Evolutionary conservation across 225 moss, liverwort and hornwort genomes (phyloP).

Genomic region (Pleurozium schreberi): DNA sequence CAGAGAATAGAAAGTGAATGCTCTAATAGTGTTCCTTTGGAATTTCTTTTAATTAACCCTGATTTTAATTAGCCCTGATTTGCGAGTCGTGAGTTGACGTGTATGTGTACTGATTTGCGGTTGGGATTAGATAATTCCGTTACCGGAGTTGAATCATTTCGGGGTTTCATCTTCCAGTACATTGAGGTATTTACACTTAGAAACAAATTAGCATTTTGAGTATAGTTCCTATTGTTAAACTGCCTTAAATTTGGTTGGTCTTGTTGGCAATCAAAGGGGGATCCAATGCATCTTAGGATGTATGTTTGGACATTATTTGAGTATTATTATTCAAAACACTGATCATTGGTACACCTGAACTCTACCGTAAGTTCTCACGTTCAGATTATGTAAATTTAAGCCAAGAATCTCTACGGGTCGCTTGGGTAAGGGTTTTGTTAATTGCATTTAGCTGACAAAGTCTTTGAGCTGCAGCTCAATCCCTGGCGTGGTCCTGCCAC

Average conservation of each 20-base stretch:
- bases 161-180: neutral
- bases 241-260: neutral
- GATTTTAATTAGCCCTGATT: neutral
- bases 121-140: constrained; percentile 3
- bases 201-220: neutral
- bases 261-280: neutral
- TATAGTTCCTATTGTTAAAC: neutral
- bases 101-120: neutral
- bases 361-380: neutral
- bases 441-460: neutral
- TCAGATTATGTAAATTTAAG: neutral
- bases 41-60: neutral
- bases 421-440: neutral
- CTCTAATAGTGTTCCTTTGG: neutral
- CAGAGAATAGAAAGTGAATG: neutral
- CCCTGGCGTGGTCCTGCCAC: neutral
- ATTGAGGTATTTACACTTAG: neutral
- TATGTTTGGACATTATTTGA: neutral
- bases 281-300: neutral
- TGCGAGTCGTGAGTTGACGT: neutral
- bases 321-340: neutral
- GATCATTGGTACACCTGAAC: neutral
- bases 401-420: neutral
- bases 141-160: neutral
- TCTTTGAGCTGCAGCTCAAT: neutral